Evolutionary conservation across 306 rosid species (phyloP), one percentile per base, ranked within the genome.

Genomic region (Vigna radiata): DNA sequence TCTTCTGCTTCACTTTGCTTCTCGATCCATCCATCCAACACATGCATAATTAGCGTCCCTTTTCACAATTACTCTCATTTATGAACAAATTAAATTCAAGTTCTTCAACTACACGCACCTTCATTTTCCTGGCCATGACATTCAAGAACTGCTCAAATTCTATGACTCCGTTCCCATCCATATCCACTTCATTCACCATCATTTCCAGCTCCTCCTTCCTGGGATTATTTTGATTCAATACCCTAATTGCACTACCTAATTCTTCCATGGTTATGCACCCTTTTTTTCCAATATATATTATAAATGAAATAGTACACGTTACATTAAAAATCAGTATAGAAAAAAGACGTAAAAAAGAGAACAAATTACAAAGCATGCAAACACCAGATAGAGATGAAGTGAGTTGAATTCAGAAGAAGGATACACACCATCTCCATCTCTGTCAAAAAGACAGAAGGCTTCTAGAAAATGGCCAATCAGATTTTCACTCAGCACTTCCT

Each of bases 251-350:
- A 8, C 48, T 83, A 17, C 53, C 90, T 58, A 90, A 66, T 81
- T 91, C 97, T 68, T 90, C 90, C 2, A 82, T 73, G 27, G 89
- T 91, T 31, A 89, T 87, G 86, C 90, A 68, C 1, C 95, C 97
- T 89, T 77, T 67, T 17, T 41, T 21, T 21, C 7, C 18, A 68
- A 68, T 21, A 39, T 37, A 39, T 39, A n/a, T 37, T 14, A 33
- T 7, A 63, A n/a, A 8, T 9, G 1, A 61, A 37, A 63, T 17
- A 23, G 25, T 23, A 63, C 27, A 63, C 25, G 9, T 33, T 61
- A 15, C 68, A 33, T 62, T 33, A 61, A 8, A 44, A 21, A 14
- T 36, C 19, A 27, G 8, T 16, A 2, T 25, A 41, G 4, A 41
- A 41, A 41, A 41, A 21, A 50, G 25, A 61, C 17, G 33, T 66